A percentile compares a stretch with the other conserved stretches of the same genome.
These are phyloP conservation scores for Epichloe sylvatica DNA, from an alignment of 2,329 filamentous ascomycete species.

Conservation along the genomic window DNA sequence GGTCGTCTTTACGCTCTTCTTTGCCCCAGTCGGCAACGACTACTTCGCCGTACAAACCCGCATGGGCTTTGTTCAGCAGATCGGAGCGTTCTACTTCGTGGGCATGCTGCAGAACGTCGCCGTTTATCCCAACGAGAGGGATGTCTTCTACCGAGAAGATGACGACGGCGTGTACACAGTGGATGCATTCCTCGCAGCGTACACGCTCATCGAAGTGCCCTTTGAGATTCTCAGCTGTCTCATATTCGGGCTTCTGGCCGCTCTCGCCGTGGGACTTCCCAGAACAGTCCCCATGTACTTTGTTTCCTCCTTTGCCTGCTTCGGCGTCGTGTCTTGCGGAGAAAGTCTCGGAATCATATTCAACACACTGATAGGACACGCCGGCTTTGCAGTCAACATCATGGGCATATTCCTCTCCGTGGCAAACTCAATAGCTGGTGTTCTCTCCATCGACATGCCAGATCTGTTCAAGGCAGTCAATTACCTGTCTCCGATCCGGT, in stretches of 20 bases:
- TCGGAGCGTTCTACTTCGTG: conserved; percentile 58
- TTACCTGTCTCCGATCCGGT: conserved; percentile 58
- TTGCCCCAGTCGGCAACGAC: conserved; percentile 54
- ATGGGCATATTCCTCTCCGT: conserved; percentile 57
- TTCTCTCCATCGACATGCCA: conserved; percentile 58
- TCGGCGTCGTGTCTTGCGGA: conserved; percentile 60
- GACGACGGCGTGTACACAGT: conserved; percentile 59
- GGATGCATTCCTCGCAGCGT: conserved; percentile 56
- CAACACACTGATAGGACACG: conserved; percentile 61
- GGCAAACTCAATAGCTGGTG: conserved; percentile 55
- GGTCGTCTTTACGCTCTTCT: conserved; percentile 52
- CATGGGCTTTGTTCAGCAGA: conserved; percentile 59
- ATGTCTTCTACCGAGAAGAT: conserved; percentile 66
- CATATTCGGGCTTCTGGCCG: conserved; percentile 49
- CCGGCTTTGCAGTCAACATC: conserved; percentile 62
- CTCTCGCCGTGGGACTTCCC: conserved; percentile 51
- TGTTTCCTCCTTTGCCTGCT: conserved; percentile 52
- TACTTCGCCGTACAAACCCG: conserved; percentile 59
- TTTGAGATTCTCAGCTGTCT: conserved; percentile 55
- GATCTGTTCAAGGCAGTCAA: conserved; percentile 53
- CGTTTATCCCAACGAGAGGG: conserved; percentile 56
- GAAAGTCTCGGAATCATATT: conserved; percentile 69
- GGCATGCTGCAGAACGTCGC: conserved; percentile 72
- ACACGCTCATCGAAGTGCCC: conserved; percentile 56
- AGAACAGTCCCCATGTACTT: conserved; percentile 52